Evolutionary conservation across 2,329 filamentous ascomycete species (phyloP), one percentile per base, ranked within the genome.

Genomic region (Colletotrichum euphorbiae): DNA sequence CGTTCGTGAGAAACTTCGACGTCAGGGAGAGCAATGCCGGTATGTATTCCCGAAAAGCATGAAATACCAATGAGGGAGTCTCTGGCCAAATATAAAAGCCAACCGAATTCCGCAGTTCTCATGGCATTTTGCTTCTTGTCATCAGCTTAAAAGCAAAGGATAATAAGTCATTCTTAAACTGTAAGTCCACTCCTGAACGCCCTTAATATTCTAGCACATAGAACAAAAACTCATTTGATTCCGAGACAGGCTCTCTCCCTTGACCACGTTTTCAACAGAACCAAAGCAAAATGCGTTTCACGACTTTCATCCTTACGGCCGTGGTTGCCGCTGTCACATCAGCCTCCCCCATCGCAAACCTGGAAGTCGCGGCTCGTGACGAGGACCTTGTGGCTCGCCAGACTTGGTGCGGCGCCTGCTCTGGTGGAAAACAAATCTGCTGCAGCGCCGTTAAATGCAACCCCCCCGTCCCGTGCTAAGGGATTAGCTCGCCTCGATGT

Each of bases 381-480:
- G 48, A 51, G 1, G 31, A 12, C 21, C 31, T 51, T 21, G n/a
- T 15, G 7, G 48, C 48, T 9, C 48, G 48, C 48, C 15, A 17
- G 21, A 43, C 42, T 15, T 57, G 38, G 54, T 57, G 54, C 54
- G 43, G 13, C 38, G 54, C 36, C 17, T 57, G 54, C 54, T 31
- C 12, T n/a, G 17, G 17, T 3, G 54, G 54, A 24, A 45, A 43
- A 9, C 33, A 57, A 11, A 57, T 38, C 9, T 57, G 54, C 54
- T 57, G 54, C 54, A 57, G 36, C 38, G 54, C 54, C 54, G 43
- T 38, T 31, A 38, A 57, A 19, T 57, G 54, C 54, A 57, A 38
- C 54, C 43, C 54, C 6, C 36, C 36, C 15, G 42, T 43, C 3
- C 54, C 54, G 9, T 51, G 48, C 48, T 51, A 33, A 51, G 9